These are phyloP conservation scores for Gloeopeniophorella convolvens DNA, from an alignment of 768 basidiomycete genomes.

Conservation along the genomic window DNA sequence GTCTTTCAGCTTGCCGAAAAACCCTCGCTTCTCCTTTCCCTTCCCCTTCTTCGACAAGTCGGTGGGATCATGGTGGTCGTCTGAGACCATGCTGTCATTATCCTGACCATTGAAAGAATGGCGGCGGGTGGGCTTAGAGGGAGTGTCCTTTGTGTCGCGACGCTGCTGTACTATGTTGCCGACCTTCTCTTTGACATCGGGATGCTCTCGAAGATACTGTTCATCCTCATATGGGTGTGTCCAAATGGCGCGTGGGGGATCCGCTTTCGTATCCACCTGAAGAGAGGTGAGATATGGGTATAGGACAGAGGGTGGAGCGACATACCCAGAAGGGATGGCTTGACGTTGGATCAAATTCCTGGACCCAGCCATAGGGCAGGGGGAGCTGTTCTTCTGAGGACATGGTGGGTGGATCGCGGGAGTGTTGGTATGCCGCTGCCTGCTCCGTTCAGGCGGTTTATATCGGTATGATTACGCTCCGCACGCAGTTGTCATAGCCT, in stretches of 20 bases:
- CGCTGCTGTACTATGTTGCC: slow-evolving; percentile 9
- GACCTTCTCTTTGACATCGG: slow-evolving; percentile 38
- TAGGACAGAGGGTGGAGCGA: neutral
- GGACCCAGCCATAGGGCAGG: slow-evolving; percentile 54
- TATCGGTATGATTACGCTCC: too few species aligned
- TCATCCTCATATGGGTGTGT: slow-evolving; percentile 67
- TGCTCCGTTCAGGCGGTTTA: too few species aligned
- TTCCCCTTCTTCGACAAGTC: neutral
- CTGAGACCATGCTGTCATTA: slow-evolving; percentile 22
- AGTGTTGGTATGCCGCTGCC: neutral
- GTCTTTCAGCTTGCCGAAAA: slow-evolving; percentile 58
- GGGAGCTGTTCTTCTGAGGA: slow-evolving; percentile 28
- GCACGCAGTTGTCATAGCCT: neutral
- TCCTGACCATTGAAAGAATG: slow-evolving; percentile 17
- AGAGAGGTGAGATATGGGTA: neutral
- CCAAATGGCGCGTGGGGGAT: slow-evolving; percentile 65
- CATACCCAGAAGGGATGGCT: slow-evolving; percentile 47
- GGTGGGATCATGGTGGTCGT: neutral
- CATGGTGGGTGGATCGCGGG: slow-evolving; percentile 17
- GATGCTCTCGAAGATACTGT: slow-evolving; percentile 50
- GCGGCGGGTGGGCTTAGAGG: slow-evolving; percentile 14
- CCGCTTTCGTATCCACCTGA: slow-evolving; percentile 58
- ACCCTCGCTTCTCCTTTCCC: slow-evolving; percentile 38
- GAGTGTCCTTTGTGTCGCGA: neutral
- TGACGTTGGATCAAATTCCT: slow-evolving; percentile 37